Base-by-base conservation (phyloP, 768 basidiomycete genomes). In the Collybia sordida region DNA sequence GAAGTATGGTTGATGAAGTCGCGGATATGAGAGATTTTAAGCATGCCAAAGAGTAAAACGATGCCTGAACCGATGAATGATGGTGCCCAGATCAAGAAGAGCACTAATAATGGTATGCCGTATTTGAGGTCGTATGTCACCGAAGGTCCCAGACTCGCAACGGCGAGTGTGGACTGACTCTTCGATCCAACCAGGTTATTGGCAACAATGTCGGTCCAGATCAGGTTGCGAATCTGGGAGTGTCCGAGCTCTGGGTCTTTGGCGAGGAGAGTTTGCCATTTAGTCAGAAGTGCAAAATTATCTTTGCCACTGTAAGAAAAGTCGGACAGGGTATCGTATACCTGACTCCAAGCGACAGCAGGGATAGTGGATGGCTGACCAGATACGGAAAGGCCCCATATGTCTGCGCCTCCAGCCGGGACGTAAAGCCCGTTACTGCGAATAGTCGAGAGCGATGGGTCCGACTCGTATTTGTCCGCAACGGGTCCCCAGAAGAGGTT, bases 201-300 rank as follows among this genome's bases (percentile, higher is more conserved):
- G 6, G 54, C 57, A 40, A 59, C 43, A 24, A 59, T 42, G 36
- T 59, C 57, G 21, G 57, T 59, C 57, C 57, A 59, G 7, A 59
- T 56, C 14, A 59, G 45, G 17, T 55, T 54, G 14, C 37, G 45
- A 2, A 59, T 56, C 19, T 51, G 42, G 12, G 54, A 43, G 3
- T 50, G 44, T 3, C 55, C 58, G 14, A 39, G 42, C 7, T 18
- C 18, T 1, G 58, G 49, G 45, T 69, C 4, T 42, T 23, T 41
- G 35, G 46, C 4, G 40, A 58, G 22, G 49, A 58, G 47, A 19
- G 35, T 3, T 42, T 56, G 54, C 35, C 44, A 56, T 19, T 53
- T 59, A 17, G 23, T 38, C 7, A 56, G 38, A 1, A 56, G 25
- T 3, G 54, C 57, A 28, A 28, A 55, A 31, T 59, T 59, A 11